Evolutionary conservation across 176 grass and related monocot genomes (phyloP), one percentile per base, ranked within the genome.

Genomic region (Alopecurus myosuroides): DNA sequence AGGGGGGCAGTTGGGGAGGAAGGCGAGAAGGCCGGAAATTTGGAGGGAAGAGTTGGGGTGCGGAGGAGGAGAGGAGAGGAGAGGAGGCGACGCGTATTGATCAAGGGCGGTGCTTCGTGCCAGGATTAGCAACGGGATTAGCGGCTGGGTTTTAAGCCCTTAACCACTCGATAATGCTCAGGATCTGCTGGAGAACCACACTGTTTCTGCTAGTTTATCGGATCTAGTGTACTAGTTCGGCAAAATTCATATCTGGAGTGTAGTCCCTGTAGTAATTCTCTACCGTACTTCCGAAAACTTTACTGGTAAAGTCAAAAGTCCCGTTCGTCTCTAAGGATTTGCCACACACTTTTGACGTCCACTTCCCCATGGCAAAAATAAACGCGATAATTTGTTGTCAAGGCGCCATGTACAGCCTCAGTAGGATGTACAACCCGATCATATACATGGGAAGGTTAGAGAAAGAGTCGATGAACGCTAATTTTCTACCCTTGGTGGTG

Each of bases 81-180:
- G 75, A 62, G 81, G 75, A 42, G 64, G n/a, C 13, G 86, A 84
- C 81, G 81, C 66, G 55, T 88, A 79, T 82, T 55, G 55, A 37
- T 50, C 45, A 0, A 63, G 41, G 64, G 31, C 64, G 86, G 75
- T 40, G 63, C 60, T 64, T 58, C 17, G 66, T n/a, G 42, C 87
- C 86, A 83, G 64, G 51, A 88, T 88, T 88, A 88, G 80, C 64
- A 83, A 83, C 23, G n/a, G 39, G 39, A 88, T 78, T 83, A 83
- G 41, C 39, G 80, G 86, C 34, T 34, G 86, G 68, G 72, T 45
- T 87, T 81, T 81, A 87, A 55, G 41, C 76, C 65, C 29, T 44
- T 15, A 61, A 79, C 42, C 68, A 60, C 78, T 42, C 42, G 28
- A 45, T 64, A 3, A 50, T 35, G 35, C 60, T 57, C 2, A 33